Percentiles rank a stretch among this genome's conserved stretches.
Evolutionary conservation across 495 filamentous ascomycete genomes (phyloP).

Genomic region (Beverwykella pulmonaria): DNA sequence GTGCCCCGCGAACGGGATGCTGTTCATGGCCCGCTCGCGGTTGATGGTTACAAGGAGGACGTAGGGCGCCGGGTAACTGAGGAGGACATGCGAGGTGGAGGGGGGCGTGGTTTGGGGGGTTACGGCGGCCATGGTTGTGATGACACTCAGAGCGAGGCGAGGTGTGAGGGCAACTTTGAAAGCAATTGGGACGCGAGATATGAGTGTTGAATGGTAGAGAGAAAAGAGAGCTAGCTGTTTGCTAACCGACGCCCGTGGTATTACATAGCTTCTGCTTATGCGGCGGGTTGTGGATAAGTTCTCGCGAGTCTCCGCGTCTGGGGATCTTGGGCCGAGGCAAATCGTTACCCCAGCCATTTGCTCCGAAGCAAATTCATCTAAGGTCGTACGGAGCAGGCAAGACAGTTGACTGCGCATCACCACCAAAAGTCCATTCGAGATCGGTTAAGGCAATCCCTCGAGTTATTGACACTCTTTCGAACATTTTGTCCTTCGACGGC

Average conservation of each 20-base stretch:
- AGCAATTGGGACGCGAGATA: background rate
- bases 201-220: too few relatives aligned
- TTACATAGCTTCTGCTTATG: conserved; percentile 7
- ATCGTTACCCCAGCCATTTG: background rate
- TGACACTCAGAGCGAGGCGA: too few relatives aligned
- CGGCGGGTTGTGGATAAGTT: conserved; percentile 1
- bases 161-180: background rate
- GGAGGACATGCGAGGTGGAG: conserved; percentile 32
- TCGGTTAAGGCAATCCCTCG: too few relatives aligned
- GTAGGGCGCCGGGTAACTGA: conserved; percentile 40
- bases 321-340: background rate
- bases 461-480: too few relatives aligned
- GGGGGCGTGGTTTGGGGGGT: conserved; percentile 33
- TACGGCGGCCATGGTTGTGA: conserved; percentile 2
- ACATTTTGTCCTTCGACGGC: too few relatives aligned
- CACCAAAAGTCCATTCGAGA: too few relatives aligned
- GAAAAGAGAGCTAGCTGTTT: background rate
- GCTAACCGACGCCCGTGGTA: background rate
- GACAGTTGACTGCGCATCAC: background rate
- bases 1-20: conserved; percentile 51
- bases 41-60: conserved; percentile 43
- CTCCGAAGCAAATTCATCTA: background rate
- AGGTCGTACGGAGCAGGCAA: background rate
- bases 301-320: conserved; percentile 4
- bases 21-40: conserved; percentile 39